Evolutionary conservation across 2,329 filamentous ascomycete species (phyloP).

Genomic region (Thielaviopsis cerberus): DNA sequence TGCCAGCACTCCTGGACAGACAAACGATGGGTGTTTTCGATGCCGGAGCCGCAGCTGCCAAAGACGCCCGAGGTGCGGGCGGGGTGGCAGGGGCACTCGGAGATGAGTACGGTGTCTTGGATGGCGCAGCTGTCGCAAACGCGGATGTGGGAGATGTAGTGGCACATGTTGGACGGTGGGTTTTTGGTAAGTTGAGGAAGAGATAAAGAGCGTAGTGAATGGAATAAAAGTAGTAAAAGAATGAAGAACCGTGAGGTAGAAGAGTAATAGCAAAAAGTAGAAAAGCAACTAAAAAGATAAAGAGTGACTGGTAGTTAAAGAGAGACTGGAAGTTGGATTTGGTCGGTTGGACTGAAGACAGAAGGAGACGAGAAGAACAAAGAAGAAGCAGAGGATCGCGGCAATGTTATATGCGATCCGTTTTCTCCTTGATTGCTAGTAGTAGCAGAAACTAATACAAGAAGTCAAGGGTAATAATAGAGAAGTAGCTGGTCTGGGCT

Average conservation of each 20-base stretch:
- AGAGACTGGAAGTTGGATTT: not conserved
- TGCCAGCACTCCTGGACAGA: conserved; percentile 21
- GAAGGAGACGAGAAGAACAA: not conserved
- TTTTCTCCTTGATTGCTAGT: not conserved
- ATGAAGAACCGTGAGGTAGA: not conserved
- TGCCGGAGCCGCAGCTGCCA: conserved; percentile 20
- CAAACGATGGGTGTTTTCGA: conserved; percentile 16
- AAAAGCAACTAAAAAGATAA: not conserved
- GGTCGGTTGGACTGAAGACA: not conserved
- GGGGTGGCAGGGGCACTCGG: conserved; percentile 19
- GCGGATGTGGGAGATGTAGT: conserved; percentile 21
- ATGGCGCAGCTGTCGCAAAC: conserved; percentile 19
- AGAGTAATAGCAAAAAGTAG: not conserved
- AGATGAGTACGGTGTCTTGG: conserved; percentile 22
- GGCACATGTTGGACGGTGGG: no score
- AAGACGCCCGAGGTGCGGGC: conserved; percentile 19
- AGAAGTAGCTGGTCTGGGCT: not conserved
- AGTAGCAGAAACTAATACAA: no score
- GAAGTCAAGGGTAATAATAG: no score
- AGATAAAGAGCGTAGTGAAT: not conserved
- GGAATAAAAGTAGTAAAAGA: not conserved
- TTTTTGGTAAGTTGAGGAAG: not conserved
- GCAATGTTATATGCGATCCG: not conserved
- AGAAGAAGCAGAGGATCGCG: not conserved
- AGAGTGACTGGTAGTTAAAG: not conserved